Conservation (phyloP, 768 basidiomycete genomes). For the Mycena chlorophos region DNA sequence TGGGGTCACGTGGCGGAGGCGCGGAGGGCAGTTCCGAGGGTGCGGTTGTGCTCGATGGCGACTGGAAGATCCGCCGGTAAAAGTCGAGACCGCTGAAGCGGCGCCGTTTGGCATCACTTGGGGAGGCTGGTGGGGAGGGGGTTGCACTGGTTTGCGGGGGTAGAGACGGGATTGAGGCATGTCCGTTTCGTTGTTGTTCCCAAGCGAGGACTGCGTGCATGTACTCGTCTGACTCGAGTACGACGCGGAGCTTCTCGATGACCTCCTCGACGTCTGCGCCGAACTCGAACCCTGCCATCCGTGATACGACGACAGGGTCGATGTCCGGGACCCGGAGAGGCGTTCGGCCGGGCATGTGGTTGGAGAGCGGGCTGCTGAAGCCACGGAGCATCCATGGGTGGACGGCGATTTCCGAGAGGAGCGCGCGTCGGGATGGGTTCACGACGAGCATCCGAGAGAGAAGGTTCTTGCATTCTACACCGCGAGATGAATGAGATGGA, state of each 20-base stretch:
- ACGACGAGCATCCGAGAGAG: constrained; percentile 97
- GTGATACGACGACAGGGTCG: constrained; percentile 79
- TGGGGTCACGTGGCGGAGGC: constrained; percentile 29
- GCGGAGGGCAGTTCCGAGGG: constrained; percentile 25
- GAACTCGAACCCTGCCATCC: constrained; percentile 97
- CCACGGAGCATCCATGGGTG: constrained; percentile 95
- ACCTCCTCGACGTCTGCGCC: constrained; percentile 72
- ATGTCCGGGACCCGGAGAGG: constrained; percentile 88
- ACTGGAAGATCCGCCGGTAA: constrained; percentile 84
- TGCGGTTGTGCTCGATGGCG: constrained; percentile 45
- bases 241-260: constrained; percentile 70
- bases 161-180: not conserved
- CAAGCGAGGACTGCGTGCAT: constrained; percentile 70
- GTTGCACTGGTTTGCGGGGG: not conserved
- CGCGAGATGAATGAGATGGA: constrained; percentile 15
- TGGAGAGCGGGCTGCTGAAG: constrained; percentile 73
- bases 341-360: constrained; percentile 85
- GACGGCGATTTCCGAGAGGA: constrained; percentile 77
- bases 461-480: constrained; percentile 90
- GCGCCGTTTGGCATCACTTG: constrained; percentile 12
- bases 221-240: constrained; percentile 84
- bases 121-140: constrained; percentile 2
- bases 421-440: constrained; percentile 78
- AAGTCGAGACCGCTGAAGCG: constrained; percentile 95
- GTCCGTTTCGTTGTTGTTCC: constrained; percentile 60